Evolutionary conservation across 1,284 basidiomycete species (phyloP).

Genomic region (Apiotrichum gamsii): DNA sequence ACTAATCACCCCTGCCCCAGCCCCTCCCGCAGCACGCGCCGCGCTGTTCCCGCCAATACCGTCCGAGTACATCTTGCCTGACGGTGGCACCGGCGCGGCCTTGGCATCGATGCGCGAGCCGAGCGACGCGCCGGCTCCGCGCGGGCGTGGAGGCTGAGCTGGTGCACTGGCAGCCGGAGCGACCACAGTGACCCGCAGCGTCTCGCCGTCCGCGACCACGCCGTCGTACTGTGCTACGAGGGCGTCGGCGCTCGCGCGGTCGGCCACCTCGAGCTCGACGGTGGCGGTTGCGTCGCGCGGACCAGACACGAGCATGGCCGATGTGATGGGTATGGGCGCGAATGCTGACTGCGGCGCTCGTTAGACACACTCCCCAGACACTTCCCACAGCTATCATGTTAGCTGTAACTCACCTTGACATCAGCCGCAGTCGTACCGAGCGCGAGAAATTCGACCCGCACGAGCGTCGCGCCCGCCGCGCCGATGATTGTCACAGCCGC

Average conservation of each 20-base stretch:
- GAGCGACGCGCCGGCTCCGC: background rate
- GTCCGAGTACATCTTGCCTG: slow-evolving; percentile 74
- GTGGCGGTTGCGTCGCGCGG: slow-evolving; percentile 50
- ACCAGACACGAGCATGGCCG: slow-evolving; percentile 49
- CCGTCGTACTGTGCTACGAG: slow-evolving; percentile 70
- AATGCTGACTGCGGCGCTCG: slow-evolving; percentile 67
- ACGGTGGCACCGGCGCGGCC: background rate
- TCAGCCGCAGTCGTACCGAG: slow-evolving; percentile 73
- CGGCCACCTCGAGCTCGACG: slow-evolving; percentile 69
- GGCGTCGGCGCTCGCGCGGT: slow-evolving; percentile 56
- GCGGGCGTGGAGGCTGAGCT: too few relatives aligned
- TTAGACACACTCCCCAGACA: too few relatives aligned
- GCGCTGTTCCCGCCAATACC: background rate
- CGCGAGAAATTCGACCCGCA: slow-evolving; percentile 68
- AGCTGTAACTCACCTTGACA: slow-evolving; percentile 56
- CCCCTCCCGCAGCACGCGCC: too few relatives aligned
- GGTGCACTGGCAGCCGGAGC: too few relatives aligned
- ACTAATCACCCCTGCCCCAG: too few relatives aligned
- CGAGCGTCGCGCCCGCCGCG: slow-evolving; percentile 57
- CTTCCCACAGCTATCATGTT: too few relatives aligned
- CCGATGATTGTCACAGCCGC: slow-evolving; percentile 61
- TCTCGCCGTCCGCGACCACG: slow-evolving; percentile 72
- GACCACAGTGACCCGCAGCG: slow-evolving; percentile 57
- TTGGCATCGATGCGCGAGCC: background rate
- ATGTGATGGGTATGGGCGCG: slow-evolving; percentile 64